These are phyloP conservation scores for Telopea speciosissima DNA, from an alignment of 177 flowering plant species.

Conservation along the genomic window DNA sequence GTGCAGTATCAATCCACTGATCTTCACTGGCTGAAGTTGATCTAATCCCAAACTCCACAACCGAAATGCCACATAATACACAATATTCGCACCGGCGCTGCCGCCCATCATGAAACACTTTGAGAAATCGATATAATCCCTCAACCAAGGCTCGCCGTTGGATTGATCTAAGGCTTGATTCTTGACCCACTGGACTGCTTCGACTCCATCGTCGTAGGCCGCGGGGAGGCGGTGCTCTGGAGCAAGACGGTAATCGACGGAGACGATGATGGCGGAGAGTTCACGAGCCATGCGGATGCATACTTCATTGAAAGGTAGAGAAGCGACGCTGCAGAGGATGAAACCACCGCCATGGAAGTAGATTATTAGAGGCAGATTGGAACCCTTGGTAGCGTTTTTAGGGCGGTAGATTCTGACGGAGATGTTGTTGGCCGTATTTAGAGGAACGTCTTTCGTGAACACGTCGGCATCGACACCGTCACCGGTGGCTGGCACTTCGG, in stretches of 20 bases:
- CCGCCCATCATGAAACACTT: background rate
- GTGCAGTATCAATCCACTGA: slow-evolving; percentile 27
- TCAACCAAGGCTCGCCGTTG: slow-evolving; percentile 20
- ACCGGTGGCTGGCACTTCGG: background rate
- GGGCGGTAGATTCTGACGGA: too few relatives aligned
- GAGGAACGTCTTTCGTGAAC: too few relatives aligned
- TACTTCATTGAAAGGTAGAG: slow-evolving; percentile 23
- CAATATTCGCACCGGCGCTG: slow-evolving; percentile 34
- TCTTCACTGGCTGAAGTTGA: slow-evolving; percentile 24
- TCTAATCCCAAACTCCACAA: background rate
- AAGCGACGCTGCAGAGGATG: slow-evolving; percentile 27
- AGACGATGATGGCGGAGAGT: slow-evolving; percentile 34
- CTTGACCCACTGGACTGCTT: slow-evolving; percentile 45
- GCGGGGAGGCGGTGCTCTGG: slow-evolving; percentile 81
- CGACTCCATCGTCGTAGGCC: slow-evolving; percentile 58
- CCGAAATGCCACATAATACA: slow-evolving; percentile 17
- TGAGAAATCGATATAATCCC: slow-evolving; percentile 18
- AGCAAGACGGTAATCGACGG: slow-evolving; percentile 66
- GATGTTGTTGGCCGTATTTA: too few relatives aligned
- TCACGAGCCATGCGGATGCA: slow-evolving; percentile 25
- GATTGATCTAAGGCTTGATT: slow-evolving; percentile 19
- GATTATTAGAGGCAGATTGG: too few relatives aligned
- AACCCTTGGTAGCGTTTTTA: too few relatives aligned
- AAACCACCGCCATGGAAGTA: slow-evolving; percentile 46
- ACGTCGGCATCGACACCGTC: background rate